These are phyloP conservation scores for Xylariaceae sp. DNA, from an alignment of 2,329 filamentous ascomycete species.

Conservation along the genomic window DNA sequence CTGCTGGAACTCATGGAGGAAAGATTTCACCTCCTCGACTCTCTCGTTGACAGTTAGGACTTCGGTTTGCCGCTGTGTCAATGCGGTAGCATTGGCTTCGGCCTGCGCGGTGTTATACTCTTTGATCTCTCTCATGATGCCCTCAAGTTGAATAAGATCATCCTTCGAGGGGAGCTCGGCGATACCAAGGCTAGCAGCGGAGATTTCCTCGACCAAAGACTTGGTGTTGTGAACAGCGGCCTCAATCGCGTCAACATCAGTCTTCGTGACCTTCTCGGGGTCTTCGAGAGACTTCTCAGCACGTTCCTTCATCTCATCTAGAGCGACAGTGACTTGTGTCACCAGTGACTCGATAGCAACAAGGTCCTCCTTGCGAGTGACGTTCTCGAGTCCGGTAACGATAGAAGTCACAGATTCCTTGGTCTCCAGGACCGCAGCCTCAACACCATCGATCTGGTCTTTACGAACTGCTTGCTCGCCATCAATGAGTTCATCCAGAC, in stretches of 20 bases:
- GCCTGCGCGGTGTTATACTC: slow-evolving; percentile 66
- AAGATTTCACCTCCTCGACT: slow-evolving; percentile 73
- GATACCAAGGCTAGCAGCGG: slow-evolving; percentile 64
- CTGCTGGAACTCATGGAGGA: slow-evolving; percentile 75
- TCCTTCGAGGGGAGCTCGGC: slow-evolving; percentile 72
- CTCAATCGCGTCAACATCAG: slow-evolving; percentile 78
- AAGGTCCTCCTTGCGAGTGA: slow-evolving; percentile 77
- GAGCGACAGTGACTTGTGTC: slow-evolving; percentile 68
- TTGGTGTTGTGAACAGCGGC: slow-evolving; percentile 84
- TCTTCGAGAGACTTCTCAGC: slow-evolving; percentile 53
- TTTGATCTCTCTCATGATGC: slow-evolving; percentile 70
- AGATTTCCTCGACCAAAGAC: slow-evolving; percentile 69
- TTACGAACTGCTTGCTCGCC: slow-evolving; percentile 67
- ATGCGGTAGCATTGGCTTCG: slow-evolving; percentile 71
- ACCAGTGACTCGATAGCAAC: slow-evolving; percentile 73
- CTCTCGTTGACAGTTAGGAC: slow-evolving; percentile 75
- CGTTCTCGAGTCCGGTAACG: slow-evolving; percentile 63
- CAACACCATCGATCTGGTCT: slow-evolving; percentile 64
- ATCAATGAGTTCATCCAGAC: slow-evolving; percentile 76
- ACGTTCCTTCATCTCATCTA: slow-evolving; percentile 71
- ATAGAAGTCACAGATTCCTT: slow-evolving; percentile 70
- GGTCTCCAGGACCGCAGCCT: slow-evolving; percentile 66
- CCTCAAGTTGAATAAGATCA: slow-evolving; percentile 68
- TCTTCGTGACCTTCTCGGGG: slow-evolving; percentile 70
- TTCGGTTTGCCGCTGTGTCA: slow-evolving; percentile 82